Evolutionary conservation across 495 filamentous ascomycete species (phyloP).

Genomic region (Pyronema domesticum): DNA sequence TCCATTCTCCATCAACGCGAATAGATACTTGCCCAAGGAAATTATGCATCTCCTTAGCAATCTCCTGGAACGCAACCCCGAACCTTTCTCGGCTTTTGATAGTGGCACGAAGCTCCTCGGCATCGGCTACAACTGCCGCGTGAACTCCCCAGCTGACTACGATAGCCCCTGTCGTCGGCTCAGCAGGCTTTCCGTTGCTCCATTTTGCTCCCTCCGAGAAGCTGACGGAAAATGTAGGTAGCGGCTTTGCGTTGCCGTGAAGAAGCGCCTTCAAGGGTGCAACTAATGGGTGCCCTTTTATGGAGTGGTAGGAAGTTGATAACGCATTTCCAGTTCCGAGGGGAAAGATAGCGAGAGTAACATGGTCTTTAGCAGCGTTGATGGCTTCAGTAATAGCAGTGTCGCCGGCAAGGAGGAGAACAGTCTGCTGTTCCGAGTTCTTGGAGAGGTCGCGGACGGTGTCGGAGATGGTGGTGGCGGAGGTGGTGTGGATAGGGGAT

Average conservation of each 20-base stretch:
- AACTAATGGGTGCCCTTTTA: conserved; percentile 3
- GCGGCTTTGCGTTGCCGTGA: conserved; percentile 28
- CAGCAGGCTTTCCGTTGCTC: conserved; percentile 10
- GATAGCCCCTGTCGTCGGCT: conserved; percentile 51
- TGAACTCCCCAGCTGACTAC: conserved; percentile 81
- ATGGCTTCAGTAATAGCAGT: conserved; percentile 65
- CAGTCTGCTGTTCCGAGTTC: conserved; percentile 37
- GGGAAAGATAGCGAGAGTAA: conserved; percentile 48
- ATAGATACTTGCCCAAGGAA: conserved; percentile 31
- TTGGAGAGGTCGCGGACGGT: conserved; percentile 34
- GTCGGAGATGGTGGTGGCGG: conserved; percentile 40
- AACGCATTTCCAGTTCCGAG: conserved; percentile 84
- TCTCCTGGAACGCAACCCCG: conserved; percentile 58
- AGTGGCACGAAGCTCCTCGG: conserved; percentile 59
- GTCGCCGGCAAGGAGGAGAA: conserved; percentile 71
- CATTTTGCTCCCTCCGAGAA: conserved; percentile 47
- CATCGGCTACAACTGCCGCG: conserved; percentile 70
- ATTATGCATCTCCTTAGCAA: conserved; percentile 50
- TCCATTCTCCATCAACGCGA: neutral
- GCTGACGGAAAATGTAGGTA: conserved; percentile 39
- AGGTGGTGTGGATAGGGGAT: conserved; percentile 41
- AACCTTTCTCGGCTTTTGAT: conserved; percentile 57
- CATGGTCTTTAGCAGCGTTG: conserved; percentile 39
- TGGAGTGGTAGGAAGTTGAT: conserved; percentile 44
- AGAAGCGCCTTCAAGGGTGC: conserved; percentile 41